Conservation (phyloP, 495 filamentous ascomycete genomes). For the Penicillium mononematosum region DNA sequence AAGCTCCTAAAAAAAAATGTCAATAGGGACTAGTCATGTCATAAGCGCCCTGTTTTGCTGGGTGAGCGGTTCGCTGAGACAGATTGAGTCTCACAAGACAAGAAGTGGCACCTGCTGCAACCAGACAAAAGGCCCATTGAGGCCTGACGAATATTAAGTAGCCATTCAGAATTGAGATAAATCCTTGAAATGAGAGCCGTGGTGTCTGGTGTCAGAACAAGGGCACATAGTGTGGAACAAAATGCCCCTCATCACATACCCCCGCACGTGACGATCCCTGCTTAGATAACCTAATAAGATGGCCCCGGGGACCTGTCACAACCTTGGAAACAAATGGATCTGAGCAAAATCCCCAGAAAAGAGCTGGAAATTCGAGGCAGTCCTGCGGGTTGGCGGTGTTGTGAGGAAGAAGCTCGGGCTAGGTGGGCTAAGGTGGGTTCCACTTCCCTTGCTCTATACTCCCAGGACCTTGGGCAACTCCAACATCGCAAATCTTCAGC, state of each 20-base stretch:
- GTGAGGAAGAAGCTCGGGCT: background rate
- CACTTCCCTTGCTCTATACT: background rate
- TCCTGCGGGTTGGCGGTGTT: background rate
- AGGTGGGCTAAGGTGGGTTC: background rate
- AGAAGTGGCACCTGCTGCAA: slow-evolving; percentile 16
- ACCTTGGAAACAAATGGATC: background rate
- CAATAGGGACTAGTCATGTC: slow-evolving; percentile 34
- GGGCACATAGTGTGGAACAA: slow-evolving; percentile 11
- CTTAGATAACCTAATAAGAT: slow-evolving; percentile 16
- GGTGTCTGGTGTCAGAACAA: slow-evolving; percentile 4
- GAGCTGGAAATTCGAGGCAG: background rate
- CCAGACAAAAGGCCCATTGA: slow-evolving; percentile 8
- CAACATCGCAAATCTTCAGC: background rate
- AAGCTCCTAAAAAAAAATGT: slow-evolving; percentile 35
- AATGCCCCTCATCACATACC: slow-evolving; percentile 23
- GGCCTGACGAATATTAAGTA: slow-evolving; percentile 2
- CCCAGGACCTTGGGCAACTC: background rate
- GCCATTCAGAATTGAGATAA: slow-evolving; percentile 13
- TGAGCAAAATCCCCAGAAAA: background rate
- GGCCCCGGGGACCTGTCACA: slow-evolving; percentile 1
- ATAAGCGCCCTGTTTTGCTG: slow-evolving; percentile 38
- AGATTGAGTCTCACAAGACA: slow-evolving; percentile 21
- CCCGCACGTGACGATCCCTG: slow-evolving; percentile 18
- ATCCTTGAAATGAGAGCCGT: slow-evolving; percentile 2
- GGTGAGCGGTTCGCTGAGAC: slow-evolving; percentile 36